Conservation (phyloP, 768 basidiomycete genomes). For the Mycena olivaceomarginata region DNA sequence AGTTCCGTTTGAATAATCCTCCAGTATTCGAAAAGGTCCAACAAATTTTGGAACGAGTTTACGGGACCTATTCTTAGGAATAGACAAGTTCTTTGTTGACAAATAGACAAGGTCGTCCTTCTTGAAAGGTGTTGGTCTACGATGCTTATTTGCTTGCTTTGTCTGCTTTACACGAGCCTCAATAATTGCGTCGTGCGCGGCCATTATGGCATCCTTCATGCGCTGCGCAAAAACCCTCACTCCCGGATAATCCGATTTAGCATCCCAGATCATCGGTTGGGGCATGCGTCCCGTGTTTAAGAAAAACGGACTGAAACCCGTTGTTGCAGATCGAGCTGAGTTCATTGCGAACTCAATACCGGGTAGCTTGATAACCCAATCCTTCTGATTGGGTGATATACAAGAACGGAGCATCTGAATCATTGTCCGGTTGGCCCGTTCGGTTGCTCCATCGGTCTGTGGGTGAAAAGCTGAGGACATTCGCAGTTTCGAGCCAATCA, state of each 20-base stretch:
- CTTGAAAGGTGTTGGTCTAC: constrained; percentile 37
- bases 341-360: constrained; percentile 17
- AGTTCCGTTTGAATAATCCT: constrained; percentile 33
- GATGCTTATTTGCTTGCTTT: constrained; percentile 46
- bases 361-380: background rate
- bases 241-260: constrained; percentile 43
- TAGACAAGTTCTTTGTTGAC: constrained; percentile 48
- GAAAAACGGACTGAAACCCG: constrained; percentile 47
- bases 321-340: constrained; percentile 36
- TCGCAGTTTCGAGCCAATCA: constrained; percentile 46
- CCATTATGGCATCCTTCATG: constrained; percentile 42
- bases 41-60: constrained; percentile 59
- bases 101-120: constrained; percentile 48
- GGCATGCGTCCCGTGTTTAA: constrained; percentile 33
- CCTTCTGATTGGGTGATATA: background rate
- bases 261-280: constrained; percentile 44
- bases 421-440: constrained; percentile 39
- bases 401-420: background rate
- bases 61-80: constrained; percentile 55
- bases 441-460: constrained; percentile 53
- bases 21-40: constrained; percentile 55
- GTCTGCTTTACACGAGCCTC: constrained; percentile 55
- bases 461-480: constrained; percentile 57
- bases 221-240: constrained; percentile 41
- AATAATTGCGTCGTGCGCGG: constrained; percentile 55